Conservation (phyloP, 2,329 filamentous ascomycete species). For the Fusarium coicis region DNA sequence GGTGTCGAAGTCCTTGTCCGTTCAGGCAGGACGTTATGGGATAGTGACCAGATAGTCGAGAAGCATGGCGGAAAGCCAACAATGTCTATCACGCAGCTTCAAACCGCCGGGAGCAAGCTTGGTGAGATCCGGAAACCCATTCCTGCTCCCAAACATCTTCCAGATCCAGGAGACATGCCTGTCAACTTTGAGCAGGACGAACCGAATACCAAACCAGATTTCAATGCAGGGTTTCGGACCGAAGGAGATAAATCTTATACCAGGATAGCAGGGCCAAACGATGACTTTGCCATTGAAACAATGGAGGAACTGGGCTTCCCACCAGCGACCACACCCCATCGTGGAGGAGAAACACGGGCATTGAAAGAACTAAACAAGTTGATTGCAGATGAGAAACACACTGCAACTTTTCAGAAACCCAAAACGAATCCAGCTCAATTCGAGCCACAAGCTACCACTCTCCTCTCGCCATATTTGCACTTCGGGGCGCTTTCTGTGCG, state of each 20-base stretch:
- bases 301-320: slow-evolving; percentile 76
- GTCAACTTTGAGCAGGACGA: slow-evolving; percentile 67
- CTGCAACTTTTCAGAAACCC: slow-evolving; percentile 80
- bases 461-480: slow-evolving; percentile 78
- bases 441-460: slow-evolving; percentile 76
- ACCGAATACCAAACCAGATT: slow-evolving; percentile 63
- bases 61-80: slow-evolving; percentile 75
- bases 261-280: slow-evolving; percentile 71
- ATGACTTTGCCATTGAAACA: slow-evolving; percentile 77
- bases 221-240: slow-evolving; percentile 68
- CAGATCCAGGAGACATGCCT: slow-evolving; percentile 72
- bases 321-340: slow-evolving; percentile 71
- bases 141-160: slow-evolving; percentile 66
- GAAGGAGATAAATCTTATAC: slow-evolving; percentile 67
- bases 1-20: slow-evolving; percentile 75
- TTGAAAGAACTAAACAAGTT: slow-evolving; percentile 68
- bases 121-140: slow-evolving; percentile 71
- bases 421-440: slow-evolving; percentile 80
- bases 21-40: slow-evolving; percentile 76
- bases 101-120: slow-evolving; percentile 70
- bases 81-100: slow-evolving; percentile 77
- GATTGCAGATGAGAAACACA: slow-evolving; percentile 71
- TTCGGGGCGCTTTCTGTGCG: slow-evolving; percentile 78
- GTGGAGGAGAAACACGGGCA: slow-evolving; percentile 76
- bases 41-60: slow-evolving; percentile 75